Conservation (phyloP, 1,284 basidiomycete species). For the Cryptococcus sp. region DNA sequence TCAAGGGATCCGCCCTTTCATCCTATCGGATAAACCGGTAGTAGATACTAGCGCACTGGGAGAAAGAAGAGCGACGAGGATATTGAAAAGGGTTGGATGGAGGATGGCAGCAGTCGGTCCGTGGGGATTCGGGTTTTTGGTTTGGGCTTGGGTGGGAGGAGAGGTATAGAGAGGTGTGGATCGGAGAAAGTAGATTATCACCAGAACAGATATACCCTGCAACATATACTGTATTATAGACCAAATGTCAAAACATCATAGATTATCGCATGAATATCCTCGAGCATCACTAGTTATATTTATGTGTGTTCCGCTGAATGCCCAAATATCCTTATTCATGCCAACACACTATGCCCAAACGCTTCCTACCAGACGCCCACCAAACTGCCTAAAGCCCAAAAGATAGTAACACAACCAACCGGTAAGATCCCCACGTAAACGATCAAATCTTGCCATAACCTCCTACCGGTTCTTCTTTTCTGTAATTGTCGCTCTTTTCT, state of each 20-base stretch:
- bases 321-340: no score
- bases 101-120: slow-evolving; percentile 43
- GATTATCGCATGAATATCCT: no score
- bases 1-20: slow-evolving; percentile 28
- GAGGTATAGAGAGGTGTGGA: slow-evolving; percentile 26
- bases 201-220: no score
- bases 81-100: slow-evolving; percentile 33
- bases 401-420: slow-evolving; percentile 33
- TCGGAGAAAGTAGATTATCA: no score
- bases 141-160: slow-evolving; percentile 47
- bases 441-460: slow-evolving; percentile 49
- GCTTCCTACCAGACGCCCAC: slow-evolving; percentile 36
- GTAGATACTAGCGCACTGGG: background rate
- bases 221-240: no score
- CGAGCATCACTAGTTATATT: no score
- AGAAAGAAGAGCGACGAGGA: slow-evolving; percentile 7
- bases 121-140: slow-evolving; percentile 46
- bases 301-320: no score
- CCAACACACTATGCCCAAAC: no score
- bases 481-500: slow-evolving; percentile 48
- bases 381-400: slow-evolving; percentile 41
- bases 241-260: no score
- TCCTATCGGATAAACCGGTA: slow-evolving; percentile 13
- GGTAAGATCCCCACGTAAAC: slow-evolving; percentile 48
- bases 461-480: slow-evolving; percentile 41